These are phyloP conservation scores for Aphanomyces euteiches DNA, from an alignment of 352 stramenopile species.

Conservation along the genomic window DNA sequence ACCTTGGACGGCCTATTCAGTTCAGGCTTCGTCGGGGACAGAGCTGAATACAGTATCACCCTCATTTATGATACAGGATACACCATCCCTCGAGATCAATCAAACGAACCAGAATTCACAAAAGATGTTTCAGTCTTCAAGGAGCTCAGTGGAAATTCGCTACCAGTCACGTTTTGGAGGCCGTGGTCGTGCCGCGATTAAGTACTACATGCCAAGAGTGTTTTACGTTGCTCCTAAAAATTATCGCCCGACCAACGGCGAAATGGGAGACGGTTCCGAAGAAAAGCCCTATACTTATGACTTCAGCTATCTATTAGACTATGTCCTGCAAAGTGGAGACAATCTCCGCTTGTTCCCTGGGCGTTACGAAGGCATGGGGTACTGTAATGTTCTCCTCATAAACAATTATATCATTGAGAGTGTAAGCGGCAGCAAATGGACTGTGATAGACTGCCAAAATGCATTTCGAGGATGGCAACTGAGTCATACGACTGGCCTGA, in stretches of 20 bases:
- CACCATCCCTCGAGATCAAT: background rate
- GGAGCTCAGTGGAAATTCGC: background rate
- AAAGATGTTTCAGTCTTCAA: background rate
- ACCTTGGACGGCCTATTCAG: constrained; percentile 10
- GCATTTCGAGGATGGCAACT: constrained; percentile 10
- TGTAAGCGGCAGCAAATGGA: background rate
- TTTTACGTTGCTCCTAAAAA: constrained; percentile 22
- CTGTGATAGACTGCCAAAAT: constrained; percentile 8
- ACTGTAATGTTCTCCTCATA: constrained; percentile 4
- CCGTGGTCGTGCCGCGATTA: background rate
- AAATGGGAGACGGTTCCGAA: constrained; percentile 1
- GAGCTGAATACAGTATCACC: background rate
- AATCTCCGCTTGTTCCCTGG: constrained; percentile 17
- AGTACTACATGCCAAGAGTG: constrained; percentile 1
- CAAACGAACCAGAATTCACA: background rate
- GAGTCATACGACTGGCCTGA: background rate
- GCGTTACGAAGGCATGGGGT: constrained; percentile 13
- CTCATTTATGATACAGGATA: background rate
- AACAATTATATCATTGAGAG: constrained; percentile 3
- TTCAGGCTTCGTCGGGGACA: background rate
- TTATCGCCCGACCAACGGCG: background rate
- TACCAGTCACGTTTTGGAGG: background rate
- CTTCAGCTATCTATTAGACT: constrained; percentile 8
- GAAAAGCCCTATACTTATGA: background rate
- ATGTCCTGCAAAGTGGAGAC: constrained; percentile 11